Conservation (phyloP, 2,329 filamentous ascomycete species). For the Albifimbria verrucaria region DNA sequence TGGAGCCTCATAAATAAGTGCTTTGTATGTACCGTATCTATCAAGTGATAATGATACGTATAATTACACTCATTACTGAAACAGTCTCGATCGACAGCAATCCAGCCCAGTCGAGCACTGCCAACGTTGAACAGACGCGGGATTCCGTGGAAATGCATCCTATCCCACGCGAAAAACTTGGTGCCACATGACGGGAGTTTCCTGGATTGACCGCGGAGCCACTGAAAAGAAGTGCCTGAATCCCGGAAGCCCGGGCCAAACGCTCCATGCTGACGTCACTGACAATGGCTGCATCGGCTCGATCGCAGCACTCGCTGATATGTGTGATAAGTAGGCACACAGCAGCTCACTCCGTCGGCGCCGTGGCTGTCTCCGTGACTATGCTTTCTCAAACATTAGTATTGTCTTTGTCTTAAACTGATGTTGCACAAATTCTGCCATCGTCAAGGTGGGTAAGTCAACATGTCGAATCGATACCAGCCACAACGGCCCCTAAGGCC, state of each 20-base stretch:
- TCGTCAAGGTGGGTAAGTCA: background rate
- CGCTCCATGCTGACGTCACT: background rate
- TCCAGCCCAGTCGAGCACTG: too few relatives aligned
- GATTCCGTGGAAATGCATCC: background rate
- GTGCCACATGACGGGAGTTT: background rate
- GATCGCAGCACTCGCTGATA: background rate
- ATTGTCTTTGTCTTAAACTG: background rate
- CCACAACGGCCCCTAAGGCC: background rate
- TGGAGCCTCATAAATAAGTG: too few relatives aligned
- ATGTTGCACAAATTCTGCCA: too few relatives aligned
- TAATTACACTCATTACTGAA: too few relatives aligned
- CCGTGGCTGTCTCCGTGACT: too few relatives aligned
- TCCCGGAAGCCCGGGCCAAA: background rate
- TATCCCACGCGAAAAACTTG: background rate
- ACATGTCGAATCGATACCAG: background rate
- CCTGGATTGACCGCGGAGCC: background rate
- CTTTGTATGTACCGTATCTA: too few relatives aligned
- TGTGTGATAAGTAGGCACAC: background rate
- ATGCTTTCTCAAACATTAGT: too few relatives aligned
- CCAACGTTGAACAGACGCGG: too few relatives aligned
- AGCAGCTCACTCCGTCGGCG: too few relatives aligned
- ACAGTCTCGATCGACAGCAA: too few relatives aligned
- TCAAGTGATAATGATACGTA: too few relatives aligned
- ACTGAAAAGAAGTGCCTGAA: background rate
- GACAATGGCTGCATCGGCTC: background rate